A percentile compares a stretch with the other conserved stretches of the same genome.
Evolutionary conservation across 2,329 filamentous ascomycete genomes (phyloP).

Genomic region (Colletotrichum sublineola): DNA sequence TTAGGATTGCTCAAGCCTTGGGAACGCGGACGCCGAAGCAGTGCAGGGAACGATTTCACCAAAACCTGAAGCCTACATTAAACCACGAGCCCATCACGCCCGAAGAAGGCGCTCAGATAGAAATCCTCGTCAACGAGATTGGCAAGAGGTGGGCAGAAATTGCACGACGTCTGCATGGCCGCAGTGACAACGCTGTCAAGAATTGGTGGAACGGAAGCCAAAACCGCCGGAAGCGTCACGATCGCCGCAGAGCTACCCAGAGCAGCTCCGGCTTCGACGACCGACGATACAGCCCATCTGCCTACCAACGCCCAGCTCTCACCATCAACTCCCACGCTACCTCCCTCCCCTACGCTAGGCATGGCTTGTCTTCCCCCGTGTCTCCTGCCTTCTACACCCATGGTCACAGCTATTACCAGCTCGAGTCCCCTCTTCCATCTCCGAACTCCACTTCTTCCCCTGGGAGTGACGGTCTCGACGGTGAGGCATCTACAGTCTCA

Average conservation of each 20-base stretch:
- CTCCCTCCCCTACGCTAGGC: conserved; percentile 41
- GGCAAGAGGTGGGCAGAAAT: conserved; percentile 96
- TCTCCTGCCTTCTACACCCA: conserved; percentile 40
- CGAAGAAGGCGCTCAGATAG: conserved; percentile 80
- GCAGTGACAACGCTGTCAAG: conserved; percentile 96
- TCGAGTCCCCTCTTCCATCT: conserved; percentile 54
- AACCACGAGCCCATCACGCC: conserved; percentile 80
- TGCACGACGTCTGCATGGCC: conserved; percentile 81
- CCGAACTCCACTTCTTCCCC: conserved; percentile 63
- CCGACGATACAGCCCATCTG: conserved; percentile 28
- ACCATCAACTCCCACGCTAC: conserved; percentile 46
- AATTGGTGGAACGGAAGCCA: conserved; percentile 98
- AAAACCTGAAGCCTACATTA: conserved; percentile 85
- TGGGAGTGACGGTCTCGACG: conserved; percentile 66
- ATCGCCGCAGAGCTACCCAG: conserved; percentile 53
- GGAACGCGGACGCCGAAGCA: conserved; percentile 89
- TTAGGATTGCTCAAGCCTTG: conserved; percentile 83
- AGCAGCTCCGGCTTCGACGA: conserved; percentile 45
- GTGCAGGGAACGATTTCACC: conserved; percentile 93
- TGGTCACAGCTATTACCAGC: conserved; percentile 45
- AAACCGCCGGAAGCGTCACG: conserved; percentile 77
- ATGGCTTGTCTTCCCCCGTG: conserved; percentile 38
- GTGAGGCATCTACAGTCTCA: conserved; percentile 77
- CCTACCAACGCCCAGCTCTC: conserved; percentile 47
- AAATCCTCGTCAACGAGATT: conserved; percentile 80